These are phyloP conservation scores for Pythium sp. DNA, from an alignment of 352 stramenopile species.

Conservation along the genomic window DNA sequence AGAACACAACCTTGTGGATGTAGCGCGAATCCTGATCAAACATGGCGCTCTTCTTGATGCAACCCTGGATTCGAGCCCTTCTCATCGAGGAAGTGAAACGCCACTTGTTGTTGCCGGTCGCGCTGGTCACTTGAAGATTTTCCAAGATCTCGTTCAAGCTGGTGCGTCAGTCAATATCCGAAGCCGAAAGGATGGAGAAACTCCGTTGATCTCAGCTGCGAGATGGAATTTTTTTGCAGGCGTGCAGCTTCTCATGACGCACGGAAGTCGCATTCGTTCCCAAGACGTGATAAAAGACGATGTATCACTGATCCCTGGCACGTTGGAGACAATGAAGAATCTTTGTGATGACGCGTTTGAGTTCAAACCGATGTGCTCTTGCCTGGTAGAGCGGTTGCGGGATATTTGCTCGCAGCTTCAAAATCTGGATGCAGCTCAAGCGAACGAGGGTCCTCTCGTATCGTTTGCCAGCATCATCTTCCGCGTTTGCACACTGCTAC, in stretches of 20 bases:
- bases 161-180: neutral
- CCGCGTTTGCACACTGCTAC: neutral
- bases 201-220: conserved; percentile 2
- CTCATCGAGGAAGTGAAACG: neutral
- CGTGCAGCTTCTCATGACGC: neutral
- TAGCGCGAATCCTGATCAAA: neutral
- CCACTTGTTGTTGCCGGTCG: neutral
- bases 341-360: neutral
- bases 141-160: neutral
- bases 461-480: neutral
- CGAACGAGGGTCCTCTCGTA: neutral
- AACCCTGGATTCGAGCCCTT: neutral
- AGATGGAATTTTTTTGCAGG: neutral
- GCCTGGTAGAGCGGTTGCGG: neutral
- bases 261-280: neutral
- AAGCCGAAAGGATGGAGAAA: neutral
- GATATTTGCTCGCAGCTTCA: neutral
- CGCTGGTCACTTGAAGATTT: conserved; percentile 2
- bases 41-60: neutral
- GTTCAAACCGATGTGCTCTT: conserved; percentile 1
- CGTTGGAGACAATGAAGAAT: neutral
- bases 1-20: neutral
- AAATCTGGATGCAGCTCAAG: neutral
- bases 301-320: neutral
- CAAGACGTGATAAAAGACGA: neutral